Percentiles rank a stretch among this genome's conserved stretches.
Conservation (phyloP, 495 filamentous ascomycete genomes). For the Aspergillus indologenus region DNA sequence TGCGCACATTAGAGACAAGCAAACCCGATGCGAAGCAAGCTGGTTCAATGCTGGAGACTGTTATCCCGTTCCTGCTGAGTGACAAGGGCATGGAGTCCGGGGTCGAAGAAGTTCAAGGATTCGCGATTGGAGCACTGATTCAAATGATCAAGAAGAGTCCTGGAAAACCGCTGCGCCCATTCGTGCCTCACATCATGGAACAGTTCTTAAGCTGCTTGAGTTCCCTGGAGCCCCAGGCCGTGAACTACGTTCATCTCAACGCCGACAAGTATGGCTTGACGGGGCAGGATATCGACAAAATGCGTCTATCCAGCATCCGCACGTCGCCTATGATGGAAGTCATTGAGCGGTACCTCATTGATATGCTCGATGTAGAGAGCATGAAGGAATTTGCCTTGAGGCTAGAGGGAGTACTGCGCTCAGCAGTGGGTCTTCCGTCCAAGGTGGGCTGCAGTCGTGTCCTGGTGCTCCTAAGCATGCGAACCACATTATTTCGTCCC, state of each 20-base stretch:
- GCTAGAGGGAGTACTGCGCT: conserved; percentile 75
- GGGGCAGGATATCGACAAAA: conserved; percentile 79
- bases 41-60: conserved; percentile 71
- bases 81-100: conserved; percentile 81
- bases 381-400: conserved; percentile 69
- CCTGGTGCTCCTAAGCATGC: conserved; percentile 80
- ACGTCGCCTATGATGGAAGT: conserved; percentile 91
- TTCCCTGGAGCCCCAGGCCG: conserved; percentile 76
- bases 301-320: conserved; percentile 73
- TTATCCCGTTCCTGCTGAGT: conserved; percentile 89
- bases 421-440: conserved; percentile 82
- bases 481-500: conserved; percentile 67
- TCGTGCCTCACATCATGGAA: conserved; percentile 76
- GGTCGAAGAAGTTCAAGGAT: conserved; percentile 76
- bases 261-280: conserved; percentile 81
- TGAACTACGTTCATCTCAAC: conserved; percentile 91
- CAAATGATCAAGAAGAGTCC: conserved; percentile 83
- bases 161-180: conserved; percentile 67
- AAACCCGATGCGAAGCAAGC: conserved; percentile 66
- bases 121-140: conserved; percentile 71
- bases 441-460: conserved; percentile 88
- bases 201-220: conserved; percentile 77
- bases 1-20: conserved; percentile 79
- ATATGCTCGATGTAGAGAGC: conserved; percentile 72
- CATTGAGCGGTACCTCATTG: conserved; percentile 78